Base-by-base conservation (phyloP, 2,329 filamentous ascomycete species). In the Trichoderma polysporum region DNA sequence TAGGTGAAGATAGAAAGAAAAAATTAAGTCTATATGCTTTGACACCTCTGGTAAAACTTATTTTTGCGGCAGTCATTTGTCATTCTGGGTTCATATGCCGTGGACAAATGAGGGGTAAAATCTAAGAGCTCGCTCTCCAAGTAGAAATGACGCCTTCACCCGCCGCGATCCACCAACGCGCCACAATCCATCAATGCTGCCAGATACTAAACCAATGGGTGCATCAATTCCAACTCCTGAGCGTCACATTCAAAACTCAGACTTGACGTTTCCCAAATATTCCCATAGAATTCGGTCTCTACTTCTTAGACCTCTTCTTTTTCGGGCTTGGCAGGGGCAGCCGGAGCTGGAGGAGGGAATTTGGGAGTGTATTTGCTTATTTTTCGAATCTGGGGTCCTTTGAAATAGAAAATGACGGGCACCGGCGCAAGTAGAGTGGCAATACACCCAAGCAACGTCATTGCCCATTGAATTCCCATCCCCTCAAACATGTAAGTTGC, bases 351-450 rank as follows among this genome's bases (percentile, higher is more conserved):
- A n/a, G 35, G 35, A 9, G 33, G 45, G n/a, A 59, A 22, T 15
- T 60, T 49, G 4, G 41, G 58, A 8, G 58, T 61, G 22, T 61
- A 50, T n/a, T 35, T 27, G 41, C 58, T 61, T 6, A 50, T 41
- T 31, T 61, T 45, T 12, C 41, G 58, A 15, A 61, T 50, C 58
- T 50, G 29, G 2, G 41, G 12, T 15, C 58, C 58, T 17, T 61
- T 61, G 58, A 61, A 22, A 19, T 50, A 61, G 41, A 60, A 60
- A 37, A 60, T 37, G 19, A 60, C 19, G 2, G 57, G 57, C 19
- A 61, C 58, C 12, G n/a, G 27, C 19, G 58, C 58, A 25, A 61
- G 31, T 3, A 61, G 29, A 61, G 31, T 10, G 2, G 58, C 58
- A 10, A 50, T 4, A 33, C 29, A 61, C 12, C 58, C 41, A 2